Evolutionary conservation across 2,329 filamentous ascomycete genomes (phyloP).

Genomic region (Sarocladiaceae sp.): DNA sequence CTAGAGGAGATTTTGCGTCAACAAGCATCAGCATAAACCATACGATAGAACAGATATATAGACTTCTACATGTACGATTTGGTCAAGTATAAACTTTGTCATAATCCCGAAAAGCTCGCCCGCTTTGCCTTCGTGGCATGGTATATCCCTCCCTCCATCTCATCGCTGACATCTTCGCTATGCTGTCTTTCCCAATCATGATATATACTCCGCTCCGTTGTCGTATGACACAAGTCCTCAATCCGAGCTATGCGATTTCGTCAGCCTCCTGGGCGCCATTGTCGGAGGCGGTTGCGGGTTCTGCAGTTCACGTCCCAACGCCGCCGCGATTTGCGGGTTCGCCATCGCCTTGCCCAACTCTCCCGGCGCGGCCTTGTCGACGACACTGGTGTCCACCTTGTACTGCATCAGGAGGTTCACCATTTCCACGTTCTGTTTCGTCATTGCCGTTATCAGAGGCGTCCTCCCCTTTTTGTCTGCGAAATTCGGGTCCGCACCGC

Average conservation of each 20-base stretch:
- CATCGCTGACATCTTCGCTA: too few relatives aligned
- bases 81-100: neutral
- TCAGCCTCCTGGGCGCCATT: neutral
- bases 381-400: slow-evolving; percentile 19
- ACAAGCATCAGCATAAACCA: neutral
- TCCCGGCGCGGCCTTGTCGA: slow-evolving; percentile 14
- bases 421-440: slow-evolving; percentile 20
- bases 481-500: slow-evolving; percentile 26
- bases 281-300: too few relatives aligned
- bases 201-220: too few relatives aligned
- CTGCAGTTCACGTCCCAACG: too few relatives aligned
- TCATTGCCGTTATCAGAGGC: slow-evolving; percentile 26
- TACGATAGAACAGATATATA: neutral
- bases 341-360: slow-evolving; percentile 20
- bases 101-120: neutral
- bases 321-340: slow-evolving; percentile 19
- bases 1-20: slow-evolving; percentile 51
- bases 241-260: too few relatives aligned
- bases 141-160: too few relatives aligned
- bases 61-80: neutral
- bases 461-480: slow-evolving; percentile 23
- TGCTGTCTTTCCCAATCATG: too few relatives aligned
- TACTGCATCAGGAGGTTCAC: slow-evolving; percentile 21
- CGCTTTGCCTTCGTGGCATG: neutral
- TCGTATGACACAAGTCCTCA: too few relatives aligned